These are phyloP conservation scores for Chlorella sp. DNA, from an alignment of 139 green algal genomes.

Conservation along the genomic window DNA sequence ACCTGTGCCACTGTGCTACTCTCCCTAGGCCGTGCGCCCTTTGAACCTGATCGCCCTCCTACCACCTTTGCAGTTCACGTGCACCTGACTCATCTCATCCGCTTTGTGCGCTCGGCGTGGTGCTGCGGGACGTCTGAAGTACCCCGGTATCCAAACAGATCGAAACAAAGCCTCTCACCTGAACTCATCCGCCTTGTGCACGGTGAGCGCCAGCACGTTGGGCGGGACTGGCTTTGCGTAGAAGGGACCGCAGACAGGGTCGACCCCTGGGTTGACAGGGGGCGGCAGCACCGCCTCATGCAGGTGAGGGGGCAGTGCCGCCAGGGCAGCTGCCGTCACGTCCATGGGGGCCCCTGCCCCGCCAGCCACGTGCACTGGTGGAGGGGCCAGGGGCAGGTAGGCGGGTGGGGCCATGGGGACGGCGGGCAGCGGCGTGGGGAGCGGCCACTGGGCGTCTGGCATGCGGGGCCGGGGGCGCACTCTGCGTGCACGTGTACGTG, in stretches of 20 bases:
- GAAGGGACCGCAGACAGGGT: conserved; percentile 17
- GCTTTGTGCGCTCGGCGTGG: too few species aligned
- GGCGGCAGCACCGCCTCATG: neutral
- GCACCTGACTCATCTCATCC: neutral
- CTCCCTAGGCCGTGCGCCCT: neutral
- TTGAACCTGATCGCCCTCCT: neutral
- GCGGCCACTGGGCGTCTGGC: neutral
- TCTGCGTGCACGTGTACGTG: too few species aligned
- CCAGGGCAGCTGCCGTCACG: neutral
- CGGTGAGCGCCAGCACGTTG: conserved; percentile 25
- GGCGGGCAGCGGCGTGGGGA: neutral
- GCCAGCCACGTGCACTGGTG: neutral
- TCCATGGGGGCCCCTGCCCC: too few species aligned
- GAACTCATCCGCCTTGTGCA: conserved; percentile 16
- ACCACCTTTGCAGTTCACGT: neutral
- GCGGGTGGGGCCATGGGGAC: neutral
- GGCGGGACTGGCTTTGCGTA: conserved; percentile 31
- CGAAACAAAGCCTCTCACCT: too few species aligned
- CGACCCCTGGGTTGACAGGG: neutral
- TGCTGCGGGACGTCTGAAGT: too few species aligned
- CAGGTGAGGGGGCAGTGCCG: neutral
- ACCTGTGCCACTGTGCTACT: neutral
- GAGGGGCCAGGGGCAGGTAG: neutral
- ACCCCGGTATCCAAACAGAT: too few species aligned
- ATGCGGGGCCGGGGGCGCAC: neutral